These are phyloP conservation scores for Mycena belliarum DNA, from an alignment of 768 basidiomycete genomes.

Conservation along the genomic window DNA sequence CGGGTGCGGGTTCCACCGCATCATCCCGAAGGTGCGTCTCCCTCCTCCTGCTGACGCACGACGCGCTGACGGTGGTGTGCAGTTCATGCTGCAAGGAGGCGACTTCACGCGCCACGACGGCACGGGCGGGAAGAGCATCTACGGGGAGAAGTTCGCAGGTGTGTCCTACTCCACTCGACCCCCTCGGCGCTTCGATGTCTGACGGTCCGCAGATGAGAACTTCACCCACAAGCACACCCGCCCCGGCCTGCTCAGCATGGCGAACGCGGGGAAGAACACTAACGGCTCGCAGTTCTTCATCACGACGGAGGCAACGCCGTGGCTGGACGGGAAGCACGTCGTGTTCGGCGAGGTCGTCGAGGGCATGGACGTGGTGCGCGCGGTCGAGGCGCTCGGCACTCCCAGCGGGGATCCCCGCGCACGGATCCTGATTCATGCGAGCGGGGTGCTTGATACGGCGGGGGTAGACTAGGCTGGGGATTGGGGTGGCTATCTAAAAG, in stretches of 20 bases:
- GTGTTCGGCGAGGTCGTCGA: conserved; percentile 83
- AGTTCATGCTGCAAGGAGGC: conserved; percentile 90
- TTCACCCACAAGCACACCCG: conserved; percentile 74
- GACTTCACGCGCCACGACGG: conserved; percentile 75
- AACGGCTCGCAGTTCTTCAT: conserved; percentile 92
- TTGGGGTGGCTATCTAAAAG: no score
- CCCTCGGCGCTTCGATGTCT: neutral
- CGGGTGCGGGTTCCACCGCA: conserved; percentile 72
- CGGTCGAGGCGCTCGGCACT: conserved; percentile 43
- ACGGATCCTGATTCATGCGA: conserved; percentile 53
- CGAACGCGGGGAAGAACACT: conserved; percentile 79
- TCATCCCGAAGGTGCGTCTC: conserved; percentile 54
- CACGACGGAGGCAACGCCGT: conserved; percentile 65
- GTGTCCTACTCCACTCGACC: conserved; percentile 15
- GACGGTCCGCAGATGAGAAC: conserved; percentile 76
- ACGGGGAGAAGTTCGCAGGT: conserved; percentile 70
- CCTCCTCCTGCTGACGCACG: neutral
- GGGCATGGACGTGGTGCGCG: conserved; percentile 55
- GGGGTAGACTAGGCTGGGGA: no score
- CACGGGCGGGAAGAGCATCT: conserved; percentile 81
- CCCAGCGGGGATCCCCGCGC: conserved; percentile 41
- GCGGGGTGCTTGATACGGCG: no score
- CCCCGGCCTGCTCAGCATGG: conserved; percentile 72
- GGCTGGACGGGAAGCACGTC: conserved; percentile 77
- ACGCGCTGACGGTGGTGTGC: neutral